A percentile compares a stretch with the other conserved stretches of the same genome.
Evolutionary conservation across 2,329 filamentous ascomycete species (phyloP).

Genomic region (Neofusicoccum parvum): DNA sequence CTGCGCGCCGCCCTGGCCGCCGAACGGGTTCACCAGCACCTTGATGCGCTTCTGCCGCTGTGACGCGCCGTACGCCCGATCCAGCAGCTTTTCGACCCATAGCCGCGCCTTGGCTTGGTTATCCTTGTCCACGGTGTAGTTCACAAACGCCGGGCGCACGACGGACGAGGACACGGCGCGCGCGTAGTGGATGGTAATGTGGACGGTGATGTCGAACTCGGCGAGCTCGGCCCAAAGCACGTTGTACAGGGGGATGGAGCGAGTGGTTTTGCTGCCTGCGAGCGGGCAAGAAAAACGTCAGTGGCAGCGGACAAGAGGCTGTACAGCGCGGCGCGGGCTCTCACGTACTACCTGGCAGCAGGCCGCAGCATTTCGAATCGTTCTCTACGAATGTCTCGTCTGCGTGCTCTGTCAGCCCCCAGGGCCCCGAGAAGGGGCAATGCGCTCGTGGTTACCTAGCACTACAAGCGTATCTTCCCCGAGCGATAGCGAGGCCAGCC

Average conservation of each 20-base stretch:
- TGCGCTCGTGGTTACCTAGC: constrained; percentile 46
- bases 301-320: constrained; percentile 21
- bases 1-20: constrained; percentile 76
- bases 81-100: constrained; percentile 69
- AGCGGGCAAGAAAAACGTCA: not conserved
- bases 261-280: constrained; percentile 52
- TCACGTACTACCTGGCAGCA: constrained; percentile 53
- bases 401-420: constrained; percentile 14
- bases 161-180: constrained; percentile 56
- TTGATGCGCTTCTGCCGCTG: constrained; percentile 77
- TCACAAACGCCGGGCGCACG: constrained; percentile 63
- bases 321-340: constrained; percentile 18
- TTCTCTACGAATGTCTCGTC: constrained; percentile 58
- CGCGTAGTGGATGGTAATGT: constrained; percentile 75
- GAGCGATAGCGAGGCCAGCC: constrained; percentile 62
- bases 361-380: constrained; percentile 58
- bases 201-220: constrained; percentile 65
- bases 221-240: constrained; percentile 77
- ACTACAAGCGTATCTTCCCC: constrained; percentile 63
- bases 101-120: constrained; percentile 51
- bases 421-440: not conserved
- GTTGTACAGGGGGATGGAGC: constrained; percentile 75
- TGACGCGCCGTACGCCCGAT: constrained; percentile 69
- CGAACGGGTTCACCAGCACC: constrained; percentile 87
- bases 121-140: constrained; percentile 61